Evolutionary conservation across 1,139 yeast species (phyloP), one percentile per base, ranked within the genome.

Genomic region (Pichia sp.): DNA sequence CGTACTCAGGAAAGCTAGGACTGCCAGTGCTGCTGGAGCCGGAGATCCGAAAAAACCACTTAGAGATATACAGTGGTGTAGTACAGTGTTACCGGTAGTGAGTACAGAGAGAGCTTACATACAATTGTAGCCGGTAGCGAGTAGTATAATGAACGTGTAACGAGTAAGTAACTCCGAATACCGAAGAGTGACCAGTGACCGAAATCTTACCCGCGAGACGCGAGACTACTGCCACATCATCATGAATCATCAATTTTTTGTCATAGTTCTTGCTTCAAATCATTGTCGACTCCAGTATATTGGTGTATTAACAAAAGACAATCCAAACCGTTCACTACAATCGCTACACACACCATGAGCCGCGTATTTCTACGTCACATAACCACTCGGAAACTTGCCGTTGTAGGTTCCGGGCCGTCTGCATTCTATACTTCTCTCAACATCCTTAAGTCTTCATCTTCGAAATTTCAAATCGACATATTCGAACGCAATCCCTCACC

Each of bases 371-470:
- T n/a, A n/a, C 14, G 6, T 13, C 7, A n/a, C n/a, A 34, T 33
- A 25, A 11, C 21, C n/a, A 9, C 22, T 3, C n/a, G n/a, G 14
- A 63, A 64, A 34, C 64, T 80, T 16, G 91, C 97, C 1, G 71
- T 91, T 11, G 76, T 91, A 2, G 99, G 99, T 1, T 74, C 96
- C 0, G 99, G 99, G 0, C 98, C 99, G 0, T 93, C 96, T 0
- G 97, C 95, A 0, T 87, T 91, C 56, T 91, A 91, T 58, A 81
- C 96, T 1, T 88, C 88, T 0, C 76, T 83, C 47, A 79, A 85
- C 38, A 58, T 88, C 14, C 62, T 88, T 30, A 74, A 74, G 44
- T 72, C 73, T 39, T 49, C 63, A 12, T 35, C 44, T 11, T 34
- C 46, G 7, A 27, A 34, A 8, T 33, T 46, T 18, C 57, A 69